Evolutionary conservation across 2,329 filamentous ascomycete genomes (phyloP).

Genomic region (Chalara sp.): DNA sequence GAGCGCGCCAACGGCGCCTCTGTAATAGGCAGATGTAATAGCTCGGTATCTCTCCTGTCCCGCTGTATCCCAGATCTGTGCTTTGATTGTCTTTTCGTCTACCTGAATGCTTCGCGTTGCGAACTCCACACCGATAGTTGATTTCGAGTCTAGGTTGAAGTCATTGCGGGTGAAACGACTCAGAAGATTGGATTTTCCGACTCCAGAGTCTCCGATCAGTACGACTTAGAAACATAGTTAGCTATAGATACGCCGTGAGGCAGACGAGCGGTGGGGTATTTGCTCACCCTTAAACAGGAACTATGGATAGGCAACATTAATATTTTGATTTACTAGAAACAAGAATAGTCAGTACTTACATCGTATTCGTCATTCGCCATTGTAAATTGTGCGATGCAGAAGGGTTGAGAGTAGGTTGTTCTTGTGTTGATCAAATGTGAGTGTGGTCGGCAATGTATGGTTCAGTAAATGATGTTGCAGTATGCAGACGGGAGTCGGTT

Average conservation of each 20-base stretch:
- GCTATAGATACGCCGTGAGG: conserved; percentile 23
- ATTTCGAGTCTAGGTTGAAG: conserved; percentile 99
- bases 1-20: conserved; percentile 91
- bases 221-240: conserved; percentile 58
- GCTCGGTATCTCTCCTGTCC: conserved; percentile 98
- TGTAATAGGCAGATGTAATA: conserved; percentile 98
- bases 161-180: conserved; percentile 99
- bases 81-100: conserved; percentile 99
- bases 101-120: conserved; percentile 98
- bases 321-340: conserved; percentile 10
- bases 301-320: conserved; percentile 42
- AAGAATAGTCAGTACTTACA: conserved; percentile 52
- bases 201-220: conserved; percentile 97
- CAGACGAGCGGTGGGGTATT: conserved; percentile 19
- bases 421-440: too few relatives aligned
- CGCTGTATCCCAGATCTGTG: conserved; percentile 99
- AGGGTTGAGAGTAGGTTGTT: conserved; percentile 1
- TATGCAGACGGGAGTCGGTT: too few relatives aligned
- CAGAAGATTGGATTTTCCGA: conserved; percentile 99
- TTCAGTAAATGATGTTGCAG: too few relatives aligned
- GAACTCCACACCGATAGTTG: conserved; percentile 98
- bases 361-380: conserved; percentile 99
- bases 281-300: conserved; percentile 95
- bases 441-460: too few relatives aligned
- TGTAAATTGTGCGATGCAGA: conserved; percentile 9